Base-by-base conservation (phyloP, 2,329 filamentous ascomycete genomes). In the Escovopsis weberi region DNA sequence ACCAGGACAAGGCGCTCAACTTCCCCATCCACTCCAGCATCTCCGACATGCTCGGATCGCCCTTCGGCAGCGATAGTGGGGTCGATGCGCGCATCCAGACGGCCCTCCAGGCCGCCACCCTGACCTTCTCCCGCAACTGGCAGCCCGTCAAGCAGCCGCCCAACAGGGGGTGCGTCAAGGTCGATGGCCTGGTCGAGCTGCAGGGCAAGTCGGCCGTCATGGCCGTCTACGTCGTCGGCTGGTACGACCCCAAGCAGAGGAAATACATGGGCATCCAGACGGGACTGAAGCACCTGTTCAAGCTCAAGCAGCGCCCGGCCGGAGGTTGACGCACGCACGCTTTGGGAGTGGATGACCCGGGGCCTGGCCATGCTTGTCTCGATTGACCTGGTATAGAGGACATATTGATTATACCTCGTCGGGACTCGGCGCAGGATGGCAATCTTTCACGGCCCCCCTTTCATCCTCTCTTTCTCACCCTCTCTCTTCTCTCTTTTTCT, bases 121-220 rank as follows among this genome's bases (percentile, higher is more conserved):
- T 58, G 19, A 67, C 58, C 4, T 62, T 68, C 30, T 45, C 48
- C 1, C 60, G 69, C 46, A 67, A 62, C n/a, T 76, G 70, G 69
- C 62, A 57, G 35, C 62, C 62, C 1, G 57, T 64, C 6, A 58
- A 55, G 38, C 57, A 59, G 7, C 57, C 63, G 2, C 70, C 72
- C 0, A 68, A 65, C 5, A 61, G 68, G 10, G 75, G 75, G 4
- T 68, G 66, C 41, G 60, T 79, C 38, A 54, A 60, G 2, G 63
- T 79, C 1, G 68, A 68, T 12, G 75, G 75, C 1, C 54, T 76
- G 10, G 66, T 80, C 2, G 70, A 77, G 47, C 44, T 78, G 2
- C 60, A 67, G 35, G 64, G 70, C 2, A 54, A 66, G 2, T 64
- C 57, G 19, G 65, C 66, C 1, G 61, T 61, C 40, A 53, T 78